Conservation (phyloP, 176 grass and related monocot genomes). For the Aegilops umbellulata region DNA sequence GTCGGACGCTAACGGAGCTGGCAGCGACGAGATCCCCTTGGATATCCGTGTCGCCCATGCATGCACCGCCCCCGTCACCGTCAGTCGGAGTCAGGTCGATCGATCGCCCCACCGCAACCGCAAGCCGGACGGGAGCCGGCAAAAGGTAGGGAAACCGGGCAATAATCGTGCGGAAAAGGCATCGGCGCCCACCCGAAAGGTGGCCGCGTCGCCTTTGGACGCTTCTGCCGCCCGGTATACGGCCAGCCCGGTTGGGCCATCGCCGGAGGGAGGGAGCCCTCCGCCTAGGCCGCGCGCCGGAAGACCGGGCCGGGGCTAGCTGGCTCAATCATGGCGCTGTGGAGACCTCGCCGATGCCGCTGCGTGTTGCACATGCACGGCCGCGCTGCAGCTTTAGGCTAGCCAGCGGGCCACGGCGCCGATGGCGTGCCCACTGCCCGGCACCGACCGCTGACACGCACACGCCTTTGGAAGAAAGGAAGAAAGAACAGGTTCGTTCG, state of each 20-base stretch:
- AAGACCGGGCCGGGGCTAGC: background rate
- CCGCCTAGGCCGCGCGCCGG: background rate
- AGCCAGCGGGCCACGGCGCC: slow-evolving; percentile 10
- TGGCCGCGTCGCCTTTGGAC: background rate
- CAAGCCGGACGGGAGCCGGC: background rate
- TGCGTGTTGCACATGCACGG: background rate
- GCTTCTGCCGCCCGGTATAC: background rate
- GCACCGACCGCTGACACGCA: slow-evolving; percentile 46
- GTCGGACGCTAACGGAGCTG: too few relatives aligned
- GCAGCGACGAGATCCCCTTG: slow-evolving; percentile 3
- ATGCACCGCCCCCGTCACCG: background rate
- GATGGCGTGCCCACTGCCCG: background rate
- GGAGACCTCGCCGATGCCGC: too few relatives aligned
- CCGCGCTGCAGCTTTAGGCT: slow-evolving; percentile 35
- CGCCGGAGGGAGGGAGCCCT: too few relatives aligned
- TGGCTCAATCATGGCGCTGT: background rate
- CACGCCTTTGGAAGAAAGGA: slow-evolving; percentile 29
- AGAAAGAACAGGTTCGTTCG: background rate
- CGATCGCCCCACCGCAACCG: background rate
- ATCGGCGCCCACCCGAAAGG: background rate
- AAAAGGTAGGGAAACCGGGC: slow-evolving; percentile 20
- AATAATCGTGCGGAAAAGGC: slow-evolving; percentile 35
- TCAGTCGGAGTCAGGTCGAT: background rate
- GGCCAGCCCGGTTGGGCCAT: background rate
- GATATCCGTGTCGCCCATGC: background rate